Percentiles rank a stretch among this genome's conserved stretches.
Evolutionary conservation across 1,284 basidiomycete species (phyloP).

Genomic region (Sanguinoderma infundibulare): DNA sequence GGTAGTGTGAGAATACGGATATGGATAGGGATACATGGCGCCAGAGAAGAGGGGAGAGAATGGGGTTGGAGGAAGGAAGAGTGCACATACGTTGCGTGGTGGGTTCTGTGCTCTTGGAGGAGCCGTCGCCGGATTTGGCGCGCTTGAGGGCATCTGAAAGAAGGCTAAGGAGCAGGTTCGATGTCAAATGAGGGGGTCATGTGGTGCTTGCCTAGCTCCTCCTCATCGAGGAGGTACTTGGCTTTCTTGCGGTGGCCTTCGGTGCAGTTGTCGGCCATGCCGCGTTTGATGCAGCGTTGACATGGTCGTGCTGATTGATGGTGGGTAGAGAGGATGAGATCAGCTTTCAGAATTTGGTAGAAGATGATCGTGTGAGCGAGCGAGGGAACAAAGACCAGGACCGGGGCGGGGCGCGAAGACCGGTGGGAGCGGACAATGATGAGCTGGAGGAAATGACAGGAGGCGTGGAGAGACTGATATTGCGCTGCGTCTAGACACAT

Average conservation of each 20-base stretch:
- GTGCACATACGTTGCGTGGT: slow-evolving; percentile 36
- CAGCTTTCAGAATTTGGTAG: slow-evolving; percentile 4
- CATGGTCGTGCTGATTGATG: slow-evolving; percentile 86
- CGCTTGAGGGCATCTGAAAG: slow-evolving; percentile 63
- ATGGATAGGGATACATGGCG: neutral
- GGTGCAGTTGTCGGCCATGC: slow-evolving; percentile 86
- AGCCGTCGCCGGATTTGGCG: slow-evolving; percentile 44
- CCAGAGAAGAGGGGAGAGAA: neutral
- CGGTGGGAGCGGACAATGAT: neutral
- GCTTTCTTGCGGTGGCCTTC: slow-evolving; percentile 98
- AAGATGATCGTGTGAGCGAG: slow-evolving; percentile 5
- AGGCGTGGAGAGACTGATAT: neutral
- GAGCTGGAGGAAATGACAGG: neutral
- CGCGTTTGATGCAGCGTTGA: slow-evolving; percentile 93
- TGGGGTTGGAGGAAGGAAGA: slow-evolving; percentile 14
- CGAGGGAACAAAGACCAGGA: neutral
- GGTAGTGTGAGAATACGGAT: slow-evolving; percentile 9
- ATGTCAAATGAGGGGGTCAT: slow-evolving; percentile 23
- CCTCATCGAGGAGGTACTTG: slow-evolving; percentile 93
- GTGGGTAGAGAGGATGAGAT: slow-evolving; percentile 15
- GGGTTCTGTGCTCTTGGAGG: slow-evolving; percentile 33
- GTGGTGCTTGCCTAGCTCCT: slow-evolving; percentile 77
- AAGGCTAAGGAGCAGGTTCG: slow-evolving; percentile 30
- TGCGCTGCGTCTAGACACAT: neutral
- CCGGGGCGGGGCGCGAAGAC: neutral